phyloP scores from a whole-genome alignment of 176 grass and related monocot genomes.

The Eragrostis nindensis region DNA sequence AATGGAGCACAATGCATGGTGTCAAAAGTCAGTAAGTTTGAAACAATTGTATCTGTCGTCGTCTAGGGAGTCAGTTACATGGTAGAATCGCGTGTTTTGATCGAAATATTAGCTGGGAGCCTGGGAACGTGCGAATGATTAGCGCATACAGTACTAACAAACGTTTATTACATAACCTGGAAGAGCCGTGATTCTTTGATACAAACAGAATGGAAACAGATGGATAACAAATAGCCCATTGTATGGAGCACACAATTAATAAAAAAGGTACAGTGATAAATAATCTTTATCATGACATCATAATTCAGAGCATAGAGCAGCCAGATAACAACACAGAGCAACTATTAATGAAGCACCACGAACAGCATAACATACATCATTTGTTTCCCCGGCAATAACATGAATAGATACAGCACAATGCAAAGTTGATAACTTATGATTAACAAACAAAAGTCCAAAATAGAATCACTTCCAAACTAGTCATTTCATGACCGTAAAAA shows the following conservation, averaged over 20 bases:
- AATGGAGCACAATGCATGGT: background rate
- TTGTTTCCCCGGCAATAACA: too few species aligned
- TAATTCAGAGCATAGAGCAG: too few species aligned
- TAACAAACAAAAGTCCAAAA: background rate
- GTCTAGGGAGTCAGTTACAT: too few species aligned
- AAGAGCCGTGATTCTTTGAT: background rate
- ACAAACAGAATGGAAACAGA: background rate
- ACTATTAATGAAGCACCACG: background rate
- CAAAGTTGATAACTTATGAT: background rate
- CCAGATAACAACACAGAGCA: background rate
- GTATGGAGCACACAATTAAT: too few species aligned
- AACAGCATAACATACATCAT: background rate
- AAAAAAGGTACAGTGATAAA: background rate
- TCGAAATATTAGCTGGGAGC: background rate
- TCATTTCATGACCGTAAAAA: background rate
- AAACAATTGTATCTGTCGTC: background rate
- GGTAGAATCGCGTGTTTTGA: background rate
- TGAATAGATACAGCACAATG: background rate
- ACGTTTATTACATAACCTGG: background rate
- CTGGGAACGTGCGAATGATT: background rate
- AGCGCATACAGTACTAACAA: background rate
- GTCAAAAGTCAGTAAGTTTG: constrained; percentile 3
- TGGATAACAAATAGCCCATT: background rate
- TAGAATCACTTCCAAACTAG: background rate
- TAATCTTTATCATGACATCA: too few species aligned